Percentiles rank a stretch among this genome's conserved stretches.
Evolutionary conservation across 441 rosid species (phyloP).

Genomic region (Gossypium davidsonii): DNA sequence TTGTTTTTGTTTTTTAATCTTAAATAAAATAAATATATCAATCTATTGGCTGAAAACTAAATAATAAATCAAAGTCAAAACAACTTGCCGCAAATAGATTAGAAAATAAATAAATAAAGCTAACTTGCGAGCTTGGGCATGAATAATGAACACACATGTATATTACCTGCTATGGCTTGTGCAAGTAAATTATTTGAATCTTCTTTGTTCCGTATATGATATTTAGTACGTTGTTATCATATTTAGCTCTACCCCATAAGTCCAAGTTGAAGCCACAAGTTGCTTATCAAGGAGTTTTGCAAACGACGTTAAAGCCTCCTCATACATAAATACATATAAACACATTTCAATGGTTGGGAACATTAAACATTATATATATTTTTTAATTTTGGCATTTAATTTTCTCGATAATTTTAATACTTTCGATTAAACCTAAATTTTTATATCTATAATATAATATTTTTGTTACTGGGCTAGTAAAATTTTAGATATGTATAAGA

Average conservation of each 20-base stretch:
- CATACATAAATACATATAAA: too few relatives aligned
- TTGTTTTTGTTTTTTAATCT: background rate
- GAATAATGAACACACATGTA: background rate
- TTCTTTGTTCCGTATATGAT: background rate
- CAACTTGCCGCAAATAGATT: background rate
- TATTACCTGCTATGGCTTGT: background rate
- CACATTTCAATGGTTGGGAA: too few relatives aligned
- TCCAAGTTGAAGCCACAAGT: constrained; percentile 25
- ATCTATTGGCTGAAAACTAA: background rate
- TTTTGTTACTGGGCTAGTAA: too few relatives aligned
- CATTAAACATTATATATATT: too few relatives aligned
- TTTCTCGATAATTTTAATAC: too few relatives aligned
- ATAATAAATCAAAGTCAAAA: background rate
- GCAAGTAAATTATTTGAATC: background rate
- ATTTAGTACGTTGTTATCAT: constrained; percentile 11
- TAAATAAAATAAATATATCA: background rate
- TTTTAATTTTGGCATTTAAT: too few relatives aligned
- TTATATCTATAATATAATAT: too few relatives aligned
- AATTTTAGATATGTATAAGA: too few relatives aligned
- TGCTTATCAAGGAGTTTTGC: constrained; percentile 28
- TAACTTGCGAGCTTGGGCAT: background rate
- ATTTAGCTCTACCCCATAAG: background rate
- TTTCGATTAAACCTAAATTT: too few relatives aligned
- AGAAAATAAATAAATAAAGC: background rate
- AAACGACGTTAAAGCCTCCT: constrained; percentile 28